These are phyloP conservation scores for Gossypium lobatum DNA, from an alignment of 441 rosid genomes.

Conservation along the genomic window DNA sequence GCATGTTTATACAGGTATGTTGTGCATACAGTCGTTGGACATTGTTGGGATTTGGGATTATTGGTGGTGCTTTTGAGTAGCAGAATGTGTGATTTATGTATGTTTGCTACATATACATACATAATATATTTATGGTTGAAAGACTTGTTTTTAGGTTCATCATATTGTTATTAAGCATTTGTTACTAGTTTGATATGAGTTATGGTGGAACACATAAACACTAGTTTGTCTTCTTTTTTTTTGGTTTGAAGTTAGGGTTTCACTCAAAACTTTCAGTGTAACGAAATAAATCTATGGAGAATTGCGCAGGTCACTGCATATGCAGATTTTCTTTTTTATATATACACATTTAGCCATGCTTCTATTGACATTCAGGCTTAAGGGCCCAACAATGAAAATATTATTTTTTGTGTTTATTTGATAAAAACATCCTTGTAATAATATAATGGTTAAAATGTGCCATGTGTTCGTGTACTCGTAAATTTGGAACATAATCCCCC, in stretches of 20 bases:
- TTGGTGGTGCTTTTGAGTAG: background rate
- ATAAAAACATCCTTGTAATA: too few species aligned
- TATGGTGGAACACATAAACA: background rate
- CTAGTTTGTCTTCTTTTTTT: too few species aligned
- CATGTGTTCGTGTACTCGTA: too few species aligned
- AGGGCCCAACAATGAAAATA: too few species aligned
- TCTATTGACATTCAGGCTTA: too few species aligned
- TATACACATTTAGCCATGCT: too few species aligned
- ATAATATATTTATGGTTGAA: too few species aligned
- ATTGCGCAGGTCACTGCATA: too few species aligned
- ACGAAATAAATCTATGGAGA: background rate
- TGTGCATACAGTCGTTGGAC: slow-evolving; percentile 15
- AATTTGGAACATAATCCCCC: too few species aligned
- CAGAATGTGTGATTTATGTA: background rate
- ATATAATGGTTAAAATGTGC: too few species aligned
- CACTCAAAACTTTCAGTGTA: background rate
- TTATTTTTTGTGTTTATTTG: too few species aligned
- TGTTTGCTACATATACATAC: background rate
- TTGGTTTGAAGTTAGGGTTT: background rate
- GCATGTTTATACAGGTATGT: slow-evolving; percentile 10
- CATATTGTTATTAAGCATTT: background rate
- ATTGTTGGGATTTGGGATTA: slow-evolving; percentile 19
- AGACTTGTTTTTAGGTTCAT: background rate
- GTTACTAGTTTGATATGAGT: background rate
- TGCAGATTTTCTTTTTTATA: too few species aligned